These are phyloP conservation scores for Choiromyces venosus DNA, from an alignment of 495 filamentous ascomycete species.

Conservation along the genomic window DNA sequence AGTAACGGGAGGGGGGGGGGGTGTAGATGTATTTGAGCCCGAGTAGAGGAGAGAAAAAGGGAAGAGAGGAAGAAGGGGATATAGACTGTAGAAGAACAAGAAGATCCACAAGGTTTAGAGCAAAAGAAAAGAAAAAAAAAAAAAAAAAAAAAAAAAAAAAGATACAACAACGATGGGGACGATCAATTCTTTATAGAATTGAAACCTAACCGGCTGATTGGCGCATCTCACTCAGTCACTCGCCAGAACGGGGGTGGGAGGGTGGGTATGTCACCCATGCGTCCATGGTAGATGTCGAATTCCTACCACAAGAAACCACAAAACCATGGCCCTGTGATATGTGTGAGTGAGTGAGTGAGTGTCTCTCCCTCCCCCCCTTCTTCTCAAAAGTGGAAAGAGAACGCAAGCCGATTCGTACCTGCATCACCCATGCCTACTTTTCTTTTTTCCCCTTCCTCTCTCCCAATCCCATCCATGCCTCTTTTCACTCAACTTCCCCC, in stretches of 20 bases:
- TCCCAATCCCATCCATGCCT: not conserved
- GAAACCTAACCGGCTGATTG: not conserved
- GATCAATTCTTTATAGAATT: not conserved
- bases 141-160: not conserved
- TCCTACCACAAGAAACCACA: not conserved
- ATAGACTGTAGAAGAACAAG: not conserved
- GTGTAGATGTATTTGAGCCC: not conserved
- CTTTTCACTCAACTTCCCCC: not conserved
- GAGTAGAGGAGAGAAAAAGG: not conserved
- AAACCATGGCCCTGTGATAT: not conserved
- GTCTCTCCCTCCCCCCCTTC: not conserved
- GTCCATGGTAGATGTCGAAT: slow-evolving; percentile 1
- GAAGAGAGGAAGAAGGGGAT: not conserved
- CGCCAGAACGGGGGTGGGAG: not conserved
- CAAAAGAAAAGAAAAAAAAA: not conserved
- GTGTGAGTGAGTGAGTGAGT: not conserved
- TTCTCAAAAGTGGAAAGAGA: no score
- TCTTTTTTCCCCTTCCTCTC: no score
- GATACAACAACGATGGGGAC: not conserved
- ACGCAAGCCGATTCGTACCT: not conserved
- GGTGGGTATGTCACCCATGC: not conserved
- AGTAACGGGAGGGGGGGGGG: no score
- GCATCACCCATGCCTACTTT: not conserved
- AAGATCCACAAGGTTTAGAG: not conserved
- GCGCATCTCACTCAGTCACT: not conserved